These are phyloP conservation scores for Naegleria lovaniensis DNA, from an alignment of 208 protist species.

Conservation along the genomic window DNA sequence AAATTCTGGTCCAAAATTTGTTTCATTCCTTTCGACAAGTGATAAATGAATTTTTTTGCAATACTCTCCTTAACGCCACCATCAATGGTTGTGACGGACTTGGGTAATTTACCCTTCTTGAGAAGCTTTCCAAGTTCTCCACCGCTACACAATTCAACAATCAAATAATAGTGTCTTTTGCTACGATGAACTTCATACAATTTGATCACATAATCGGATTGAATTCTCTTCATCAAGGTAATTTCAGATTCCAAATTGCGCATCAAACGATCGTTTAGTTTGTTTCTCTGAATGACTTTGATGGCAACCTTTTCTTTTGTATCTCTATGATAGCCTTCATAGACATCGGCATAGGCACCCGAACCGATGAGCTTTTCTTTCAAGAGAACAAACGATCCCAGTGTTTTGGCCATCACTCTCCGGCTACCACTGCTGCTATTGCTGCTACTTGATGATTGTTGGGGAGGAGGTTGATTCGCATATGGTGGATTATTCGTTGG, in stretches of 20 bases:
- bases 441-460: neutral
- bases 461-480: neutral
- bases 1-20: conserved; percentile 29
- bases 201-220: neutral
- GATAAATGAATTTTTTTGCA: neutral
- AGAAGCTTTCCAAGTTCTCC: neutral
- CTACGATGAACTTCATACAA: conserved; percentile 8
- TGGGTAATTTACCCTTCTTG: neutral
- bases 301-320: neutral
- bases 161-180: neutral
- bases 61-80: neutral
- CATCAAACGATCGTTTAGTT: neutral
- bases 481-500: neutral
- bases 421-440: neutral
- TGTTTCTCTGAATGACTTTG: neutral
- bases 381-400: neutral
- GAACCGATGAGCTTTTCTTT: neutral
- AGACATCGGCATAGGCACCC: neutral
- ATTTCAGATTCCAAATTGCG: neutral
- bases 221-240: neutral
- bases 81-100: neutral
- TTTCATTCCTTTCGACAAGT: conserved; percentile 9
- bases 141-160: neutral
- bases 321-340: neutral
- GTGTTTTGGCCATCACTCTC: neutral